Base-by-base conservation (phyloP, 495 filamentous ascomycete genomes). In the Copromyces sp. region DNA sequence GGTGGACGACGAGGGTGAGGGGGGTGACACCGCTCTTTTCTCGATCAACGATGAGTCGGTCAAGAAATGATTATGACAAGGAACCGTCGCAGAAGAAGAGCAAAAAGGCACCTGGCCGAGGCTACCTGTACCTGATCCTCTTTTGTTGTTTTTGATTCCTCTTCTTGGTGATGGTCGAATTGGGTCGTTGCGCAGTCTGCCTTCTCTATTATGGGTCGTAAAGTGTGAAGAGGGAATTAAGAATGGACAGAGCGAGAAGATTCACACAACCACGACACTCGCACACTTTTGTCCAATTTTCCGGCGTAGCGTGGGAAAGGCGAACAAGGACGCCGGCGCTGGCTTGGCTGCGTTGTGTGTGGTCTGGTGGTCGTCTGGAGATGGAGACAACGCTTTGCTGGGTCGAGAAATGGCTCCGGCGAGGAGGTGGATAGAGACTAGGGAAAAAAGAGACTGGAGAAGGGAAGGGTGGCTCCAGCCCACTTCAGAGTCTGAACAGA, bases 21-120 rank as follows among this genome's bases (percentile, higher is more conserved):
- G 74, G 74, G 72, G 68, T 72, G 80, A 80, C 80, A 82, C 80
- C 79, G 81, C 80, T 82, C 79, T 83, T 76, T 81, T 76, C 74
- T 53, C 32, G 74, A 73, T 75, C 45, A 61, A 73, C 71, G 53
- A 71, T 75, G 77, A 80, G 77, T 80, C 78, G 78, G 80, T 82
- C 79, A 82, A 71, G 75, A 77, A 71, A 71, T 68, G 75, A 76
- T 78, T 75, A 81, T 79, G 78, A 76, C 75, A 74, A 76, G 76
- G 70, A 59, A 59, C 47, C 47, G 47, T 59, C 47, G 47, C 47
- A 45, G 20, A 59, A 59, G 47, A 65, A 37, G 24, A 65, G 32
- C 24, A 65, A 65, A 65, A 17, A 65, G 53, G 53, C 53, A 65
- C 53, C 53, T 65, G 53, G 53, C 53, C 53, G 29, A 65, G 53